Percentiles rank a stretch among this genome's conserved stretches.
Evolutionary conservation across 306 rosid species (phyloP).

Genomic region (Macrotyloma uniflorum): DNA sequence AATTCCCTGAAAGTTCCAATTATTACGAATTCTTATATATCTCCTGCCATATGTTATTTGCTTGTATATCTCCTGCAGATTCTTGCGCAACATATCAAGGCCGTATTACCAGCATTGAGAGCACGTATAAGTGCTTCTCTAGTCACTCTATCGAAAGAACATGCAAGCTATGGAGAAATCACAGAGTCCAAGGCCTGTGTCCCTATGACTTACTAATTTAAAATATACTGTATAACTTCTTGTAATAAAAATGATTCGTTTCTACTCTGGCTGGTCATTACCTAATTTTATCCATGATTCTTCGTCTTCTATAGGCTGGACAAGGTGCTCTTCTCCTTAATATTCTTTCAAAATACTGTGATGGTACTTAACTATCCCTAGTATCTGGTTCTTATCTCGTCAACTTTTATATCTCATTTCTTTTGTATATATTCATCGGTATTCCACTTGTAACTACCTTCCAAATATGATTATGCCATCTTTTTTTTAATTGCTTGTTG

Average conservation of each 20-base stretch:
- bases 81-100: conserved; percentile 81
- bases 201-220: not conserved
- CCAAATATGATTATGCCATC: conserved; percentile 18
- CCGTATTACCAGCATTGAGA: conserved; percentile 82
- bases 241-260: conserved; percentile 32
- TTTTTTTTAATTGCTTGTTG: conserved; percentile 29
- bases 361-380: conserved; percentile 59
- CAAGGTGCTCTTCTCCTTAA: conserved; percentile 94
- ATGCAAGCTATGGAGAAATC: conserved; percentile 86
- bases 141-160: conserved; percentile 87
- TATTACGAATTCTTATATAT: not conserved
- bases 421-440: not conserved
- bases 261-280: conserved; percentile 11
- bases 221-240: conserved; percentile 11
- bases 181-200: conserved; percentile 80
- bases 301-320: conserved; percentile 67
- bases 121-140: conserved; percentile 78
- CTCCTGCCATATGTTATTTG: conserved; percentile 30
- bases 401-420: conserved; percentile 12
- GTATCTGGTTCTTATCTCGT: not conserved
- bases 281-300: conserved; percentile 20
- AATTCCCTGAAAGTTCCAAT: conserved; percentile 26
- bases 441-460: conserved; percentile 26
- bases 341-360: conserved; percentile 86
- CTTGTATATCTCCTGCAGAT: conserved; percentile 61